phyloP scores from a whole-genome alignment of 495 filamentous ascomycete genomes.

The Podospora pseudoanserina region DNA sequence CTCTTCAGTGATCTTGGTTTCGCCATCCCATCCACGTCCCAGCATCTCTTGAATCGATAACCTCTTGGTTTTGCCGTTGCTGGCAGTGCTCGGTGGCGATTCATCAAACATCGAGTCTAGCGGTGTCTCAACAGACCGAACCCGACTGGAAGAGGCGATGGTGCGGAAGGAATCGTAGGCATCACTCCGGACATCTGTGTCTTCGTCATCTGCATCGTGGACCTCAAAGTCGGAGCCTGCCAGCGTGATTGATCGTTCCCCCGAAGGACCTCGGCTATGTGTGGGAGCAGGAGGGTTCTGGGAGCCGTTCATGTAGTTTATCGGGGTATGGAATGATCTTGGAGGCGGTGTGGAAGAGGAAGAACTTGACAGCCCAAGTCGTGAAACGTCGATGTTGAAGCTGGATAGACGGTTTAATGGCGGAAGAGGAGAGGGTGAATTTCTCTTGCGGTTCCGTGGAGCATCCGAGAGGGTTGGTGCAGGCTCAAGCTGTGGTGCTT shows the following conservation, averaged over 20 bases:
- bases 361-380: constrained; percentile 37
- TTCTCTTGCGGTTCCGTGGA: constrained; percentile 40
- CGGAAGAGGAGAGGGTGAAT: constrained; percentile 54
- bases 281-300: constrained; percentile 24
- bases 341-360: constrained; percentile 32
- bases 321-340: constrained; percentile 23
- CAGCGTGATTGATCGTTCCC: constrained; percentile 73
- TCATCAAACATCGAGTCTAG: constrained; percentile 88
- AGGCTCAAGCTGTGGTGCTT: constrained; percentile 18
- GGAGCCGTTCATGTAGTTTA: constrained; percentile 30
- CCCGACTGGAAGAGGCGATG: constrained; percentile 58
- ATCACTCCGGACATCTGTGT: constrained; percentile 81
- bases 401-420: constrained; percentile 54
- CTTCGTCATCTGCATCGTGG: constrained; percentile 77
- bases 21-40: constrained; percentile 45
- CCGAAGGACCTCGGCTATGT: constrained; percentile 31
- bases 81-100: constrained; percentile 53
- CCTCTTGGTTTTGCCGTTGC: constrained; percentile 54
- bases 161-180: constrained; percentile 91
- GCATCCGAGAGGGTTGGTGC: constrained; percentile 26
- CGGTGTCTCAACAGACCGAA: constrained; percentile 52
- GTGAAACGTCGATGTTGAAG: constrained; percentile 54
- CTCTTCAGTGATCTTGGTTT: constrained; percentile 61
- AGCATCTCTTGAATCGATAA: constrained; percentile 55
- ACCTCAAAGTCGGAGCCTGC: constrained; percentile 80